Conservation (phyloP, 2,329 filamentous ascomycete species). For the Elsinoe ampelina region DNA sequence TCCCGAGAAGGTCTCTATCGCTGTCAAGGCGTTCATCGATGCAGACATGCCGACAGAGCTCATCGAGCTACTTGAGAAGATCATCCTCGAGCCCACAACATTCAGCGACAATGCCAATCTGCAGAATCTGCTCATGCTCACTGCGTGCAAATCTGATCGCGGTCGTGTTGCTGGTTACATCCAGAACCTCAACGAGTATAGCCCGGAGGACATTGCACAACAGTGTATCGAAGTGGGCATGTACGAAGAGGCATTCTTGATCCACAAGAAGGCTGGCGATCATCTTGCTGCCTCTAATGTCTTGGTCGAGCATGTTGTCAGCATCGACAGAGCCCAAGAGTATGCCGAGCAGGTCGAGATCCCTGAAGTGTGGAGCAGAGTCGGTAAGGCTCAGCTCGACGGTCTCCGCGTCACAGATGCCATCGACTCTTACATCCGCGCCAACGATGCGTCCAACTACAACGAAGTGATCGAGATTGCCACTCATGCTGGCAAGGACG, state of each 20-base stretch:
- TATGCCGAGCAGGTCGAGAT: slow-evolving; percentile 92
- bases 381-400: slow-evolving; percentile 95
- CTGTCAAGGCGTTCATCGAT: slow-evolving; percentile 84
- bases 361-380: slow-evolving; percentile 95
- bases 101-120: slow-evolving; percentile 97
- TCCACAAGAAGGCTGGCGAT: slow-evolving; percentile 95
- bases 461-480: slow-evolving; percentile 92
- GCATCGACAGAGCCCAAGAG: slow-evolving; percentile 91
- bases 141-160: slow-evolving; percentile 94
- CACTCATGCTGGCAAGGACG: slow-evolving; percentile 91
- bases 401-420: slow-evolving; percentile 85
- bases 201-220: slow-evolving; percentile 81
- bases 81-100: slow-evolving; percentile 95
- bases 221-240: slow-evolving; percentile 92
- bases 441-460: slow-evolving; percentile 86
- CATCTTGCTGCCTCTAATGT: slow-evolving; percentile 81
- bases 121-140: slow-evolving; percentile 93
- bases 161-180: slow-evolving; percentile 93
- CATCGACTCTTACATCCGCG: slow-evolving; percentile 96
- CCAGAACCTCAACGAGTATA: slow-evolving; percentile 79
- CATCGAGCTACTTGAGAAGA: slow-evolving; percentile 97
- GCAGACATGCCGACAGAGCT: slow-evolving; percentile 87
- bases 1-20: slow-evolving; percentile 87
- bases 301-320: slow-evolving; percentile 91
- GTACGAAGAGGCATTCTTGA: slow-evolving; percentile 94